Conservation (phyloP, 352 stramenopile species). For the Globisporangium heterothallicum region DNA sequence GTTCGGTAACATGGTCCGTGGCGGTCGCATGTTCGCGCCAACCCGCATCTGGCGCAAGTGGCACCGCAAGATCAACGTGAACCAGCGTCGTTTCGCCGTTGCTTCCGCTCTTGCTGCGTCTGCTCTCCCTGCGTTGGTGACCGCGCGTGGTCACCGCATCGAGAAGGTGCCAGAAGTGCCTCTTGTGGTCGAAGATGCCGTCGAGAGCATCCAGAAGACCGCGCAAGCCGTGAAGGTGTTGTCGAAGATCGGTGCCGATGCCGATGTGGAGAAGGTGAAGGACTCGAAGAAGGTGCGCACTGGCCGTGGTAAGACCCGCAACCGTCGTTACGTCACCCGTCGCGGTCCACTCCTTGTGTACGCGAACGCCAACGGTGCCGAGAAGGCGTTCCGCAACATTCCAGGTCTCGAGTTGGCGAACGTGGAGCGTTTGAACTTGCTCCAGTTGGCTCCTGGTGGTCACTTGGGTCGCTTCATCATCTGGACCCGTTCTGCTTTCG, state of each 20-base stretch:
- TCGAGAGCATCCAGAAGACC: constrained; percentile 95
- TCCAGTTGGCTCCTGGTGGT: constrained; percentile 96
- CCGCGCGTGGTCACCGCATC: constrained; percentile 97
- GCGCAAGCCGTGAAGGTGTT: constrained; percentile 94
- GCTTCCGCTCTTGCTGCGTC: constrained; percentile 96
- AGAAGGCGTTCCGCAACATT: constrained; percentile 97
- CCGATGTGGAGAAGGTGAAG: constrained; percentile 97
- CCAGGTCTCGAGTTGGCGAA: constrained; percentile 96
- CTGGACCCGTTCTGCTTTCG: constrained; percentile 97
- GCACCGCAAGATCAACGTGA: constrained; percentile 98
- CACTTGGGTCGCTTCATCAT: constrained; percentile 99
- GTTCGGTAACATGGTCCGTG: constrained; percentile 99
- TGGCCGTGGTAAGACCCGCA: constrained; percentile 98
- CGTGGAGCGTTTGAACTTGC: constrained; percentile 97
- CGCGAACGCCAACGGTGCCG: constrained; percentile 89
- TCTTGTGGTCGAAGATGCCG: constrained; percentile 93
- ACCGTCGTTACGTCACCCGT: constrained; percentile 95
- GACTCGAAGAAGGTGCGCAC: constrained; percentile 97
- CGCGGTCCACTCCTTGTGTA: constrained; percentile 97
- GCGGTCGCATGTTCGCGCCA: constrained; percentile 98
- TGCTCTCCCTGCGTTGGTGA: constrained; percentile 95
- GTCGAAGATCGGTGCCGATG: constrained; percentile 90
- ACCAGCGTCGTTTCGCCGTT: constrained; percentile 97
- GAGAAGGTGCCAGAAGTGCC: constrained; percentile 97
- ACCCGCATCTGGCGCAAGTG: constrained; percentile 99